Percentiles rank a stretch among this genome's conserved stretches.
Evolutionary conservation across 306 rosid species (phyloP).

Genomic region (Abrus precatorius): DNA sequence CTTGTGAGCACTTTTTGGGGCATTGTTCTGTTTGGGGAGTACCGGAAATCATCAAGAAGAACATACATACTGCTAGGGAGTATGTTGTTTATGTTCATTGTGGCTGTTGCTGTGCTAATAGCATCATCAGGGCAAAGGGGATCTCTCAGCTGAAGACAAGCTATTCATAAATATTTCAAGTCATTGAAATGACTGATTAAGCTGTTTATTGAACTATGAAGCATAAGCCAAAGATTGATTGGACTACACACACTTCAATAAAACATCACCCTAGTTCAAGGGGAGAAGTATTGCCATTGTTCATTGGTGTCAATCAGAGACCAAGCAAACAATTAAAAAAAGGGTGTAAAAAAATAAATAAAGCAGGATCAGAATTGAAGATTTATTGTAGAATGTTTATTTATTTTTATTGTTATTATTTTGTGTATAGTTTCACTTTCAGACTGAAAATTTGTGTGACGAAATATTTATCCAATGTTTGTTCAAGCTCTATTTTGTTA

Average conservation of each 20-base stretch:
- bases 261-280: neutral
- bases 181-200: constrained; percentile 1
- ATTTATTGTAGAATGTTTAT: neutral
- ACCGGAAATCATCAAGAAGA: constrained; percentile 79
- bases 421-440: constrained; percentile 22
- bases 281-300: constrained; percentile 5
- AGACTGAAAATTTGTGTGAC: neutral
- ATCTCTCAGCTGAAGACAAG: constrained; percentile 10
- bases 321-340: neutral
- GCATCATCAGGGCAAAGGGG: constrained; percentile 78
- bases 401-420: neutral
- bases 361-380: neutral
- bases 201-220: neutral
- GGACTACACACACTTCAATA: neutral
- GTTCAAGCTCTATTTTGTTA: neutral
- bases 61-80: constrained; percentile 67
- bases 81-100: constrained; percentile 87
- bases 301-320: constrained; percentile 21
- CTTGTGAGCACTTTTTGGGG: constrained; percentile 97
- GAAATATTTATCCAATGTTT: constrained; percentile 10
- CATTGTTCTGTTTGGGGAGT: constrained; percentile 80
- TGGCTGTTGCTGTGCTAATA: constrained; percentile 83
- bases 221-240: constrained; percentile 18
- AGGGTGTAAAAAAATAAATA: constrained; percentile 1
- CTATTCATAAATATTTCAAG: neutral